These are phyloP conservation scores for Neostapfia colusana DNA, from an alignment of 176 grass and related monocot species.

Conservation along the genomic window DNA sequence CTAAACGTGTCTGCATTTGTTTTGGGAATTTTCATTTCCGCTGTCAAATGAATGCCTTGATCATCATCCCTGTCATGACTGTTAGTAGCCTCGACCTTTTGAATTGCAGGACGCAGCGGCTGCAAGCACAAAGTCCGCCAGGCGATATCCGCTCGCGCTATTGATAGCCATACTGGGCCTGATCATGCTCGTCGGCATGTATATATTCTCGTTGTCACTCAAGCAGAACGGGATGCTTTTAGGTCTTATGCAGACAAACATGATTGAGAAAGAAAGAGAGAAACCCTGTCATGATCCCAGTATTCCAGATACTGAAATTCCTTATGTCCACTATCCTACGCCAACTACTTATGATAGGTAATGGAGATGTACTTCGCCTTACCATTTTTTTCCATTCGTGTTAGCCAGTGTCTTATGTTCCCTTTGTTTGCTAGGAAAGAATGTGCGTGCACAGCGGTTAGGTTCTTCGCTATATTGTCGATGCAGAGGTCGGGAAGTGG, in stretches of 20 bases:
- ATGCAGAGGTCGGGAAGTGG: conserved; percentile 98
- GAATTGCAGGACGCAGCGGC: conserved; percentile 48
- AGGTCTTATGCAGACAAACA: conserved; percentile 50
- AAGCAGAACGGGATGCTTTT: conserved; percentile 79
- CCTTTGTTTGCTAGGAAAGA: conserved; percentile 66
- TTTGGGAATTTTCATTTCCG: background rate
- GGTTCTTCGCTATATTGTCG: conserved; percentile 91
- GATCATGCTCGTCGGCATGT: conserved; percentile 61
- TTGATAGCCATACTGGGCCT: conserved; percentile 69
- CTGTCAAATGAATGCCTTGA: background rate
- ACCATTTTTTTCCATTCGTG: background rate
- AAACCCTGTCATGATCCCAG: conserved; percentile 48
- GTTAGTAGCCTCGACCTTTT: background rate
- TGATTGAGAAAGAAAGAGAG: conserved; percentile 53
- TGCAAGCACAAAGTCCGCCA: conserved; percentile 48
- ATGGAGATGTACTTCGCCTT: background rate
- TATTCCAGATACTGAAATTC: conserved; percentile 51
- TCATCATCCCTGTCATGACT: background rate
- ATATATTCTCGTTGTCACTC: conserved; percentile 72
- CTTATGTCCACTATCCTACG: conserved; percentile 71
- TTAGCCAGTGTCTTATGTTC: conserved; percentile 10
- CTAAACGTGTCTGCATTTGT: background rate
- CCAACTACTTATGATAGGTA: conserved; percentile 88
- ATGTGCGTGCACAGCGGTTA: conserved; percentile 79
- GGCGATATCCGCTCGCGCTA: conserved; percentile 64